phyloP scores from a whole-genome alignment of 345 rosid genomes.

The Rhizophora apiculata region DNA sequence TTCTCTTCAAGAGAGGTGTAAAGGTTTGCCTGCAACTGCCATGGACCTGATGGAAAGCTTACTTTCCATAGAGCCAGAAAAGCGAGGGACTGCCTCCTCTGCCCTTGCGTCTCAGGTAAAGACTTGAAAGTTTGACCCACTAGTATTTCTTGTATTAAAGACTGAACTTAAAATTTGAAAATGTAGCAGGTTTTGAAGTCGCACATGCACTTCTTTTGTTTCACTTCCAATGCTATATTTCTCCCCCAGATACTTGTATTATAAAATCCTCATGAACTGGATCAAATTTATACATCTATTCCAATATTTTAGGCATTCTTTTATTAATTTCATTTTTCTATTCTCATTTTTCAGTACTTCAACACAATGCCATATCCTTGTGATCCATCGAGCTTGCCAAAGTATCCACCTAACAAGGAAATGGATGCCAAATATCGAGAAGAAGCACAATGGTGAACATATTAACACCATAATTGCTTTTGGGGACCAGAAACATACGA shows the following conservation, averaged over 20 bases:
- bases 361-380: constrained; percentile 56
- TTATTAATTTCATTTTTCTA: background rate
- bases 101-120: constrained; percentile 59
- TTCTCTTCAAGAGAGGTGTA: constrained; percentile 51
- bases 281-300: no score
- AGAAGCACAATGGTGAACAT: constrained; percentile 49
- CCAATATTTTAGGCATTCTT: background rate
- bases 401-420: constrained; percentile 75
- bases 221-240: background rate
- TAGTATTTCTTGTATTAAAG: background rate
- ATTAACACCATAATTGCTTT: background rate
- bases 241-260: background rate
- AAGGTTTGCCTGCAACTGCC: constrained; percentile 45
- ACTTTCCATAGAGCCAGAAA: constrained; percentile 58
- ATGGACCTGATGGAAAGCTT: constrained; percentile 51
- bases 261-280: background rate
- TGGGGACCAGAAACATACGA: no score
- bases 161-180: background rate
- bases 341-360: constrained; percentile 46
- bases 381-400: constrained; percentile 67
- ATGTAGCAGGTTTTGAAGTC: background rate
- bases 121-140: constrained; percentile 4
- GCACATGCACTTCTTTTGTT: background rate
- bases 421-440: constrained; percentile 70
- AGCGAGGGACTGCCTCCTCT: constrained; percentile 72